Evolutionary conservation across 2,329 filamentous ascomycete genomes (phyloP), one percentile per base, ranked within the genome.

Genomic region (Alternaria dauci): DNA sequence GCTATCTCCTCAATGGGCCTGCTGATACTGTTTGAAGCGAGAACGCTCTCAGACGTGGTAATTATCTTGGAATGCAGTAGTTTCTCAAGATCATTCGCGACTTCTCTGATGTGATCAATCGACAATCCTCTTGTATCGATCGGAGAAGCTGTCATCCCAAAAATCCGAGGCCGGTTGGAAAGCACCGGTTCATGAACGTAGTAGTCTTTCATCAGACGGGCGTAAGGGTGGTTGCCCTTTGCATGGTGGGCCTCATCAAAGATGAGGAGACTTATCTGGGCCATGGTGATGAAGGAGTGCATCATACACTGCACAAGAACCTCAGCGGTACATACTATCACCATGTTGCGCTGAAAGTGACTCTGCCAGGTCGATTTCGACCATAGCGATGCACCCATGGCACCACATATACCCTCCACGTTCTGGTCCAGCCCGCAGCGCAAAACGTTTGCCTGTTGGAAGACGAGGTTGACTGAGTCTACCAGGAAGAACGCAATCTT

Each of bases 181-280:
- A 76, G 64, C 1, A 83, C 79, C 1, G 76, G 68, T 30, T 84
- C 81, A 2, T 84, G 78, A 1, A 87, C 65, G 72, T 97, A 98
- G 68, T 92, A 93, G 59, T 96, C 91, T 70, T 91, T 93, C 79
- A 99, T 92, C 59, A 99, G 95, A 28, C 84, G 86, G 20, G 94
- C 92, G 73, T 97, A 99, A 0, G 92, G 86, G 71, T 99, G 95
- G 52, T 93, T 91, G 76, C 94, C 96, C 79, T 99, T 99, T 0
- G 94, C 89, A 73, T 98, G 95, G 71, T 99, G 95, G 6, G 94
- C 95, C 78, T 99, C 95, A 71, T 99, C 95, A 67, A 99, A 97
- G 61, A 98, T 89, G 38, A 99, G 83, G 1, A 99, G 85, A 71
- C 94, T 98, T 76, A 98, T 93, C 68, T 91, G 87, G 18, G 87